A percentile compares a stretch with the other conserved stretches of the same genome.
Conservation (phyloP, 345 rosid species). For the Salix arbutifolia region DNA sequence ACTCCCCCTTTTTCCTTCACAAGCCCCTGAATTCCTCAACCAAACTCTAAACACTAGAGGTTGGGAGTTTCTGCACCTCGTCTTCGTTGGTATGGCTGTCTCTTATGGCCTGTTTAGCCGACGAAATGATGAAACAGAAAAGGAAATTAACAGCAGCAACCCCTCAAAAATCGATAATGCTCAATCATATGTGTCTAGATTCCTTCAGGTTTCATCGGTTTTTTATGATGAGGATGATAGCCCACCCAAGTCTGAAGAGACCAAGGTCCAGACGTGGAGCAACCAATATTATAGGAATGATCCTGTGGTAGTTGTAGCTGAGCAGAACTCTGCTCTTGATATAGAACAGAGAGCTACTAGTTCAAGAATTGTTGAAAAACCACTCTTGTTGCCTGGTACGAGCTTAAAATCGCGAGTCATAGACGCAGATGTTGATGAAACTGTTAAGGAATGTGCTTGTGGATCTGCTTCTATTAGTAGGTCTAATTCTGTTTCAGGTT, state of each 20-base stretch:
- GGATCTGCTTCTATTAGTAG: conserved; percentile 25
- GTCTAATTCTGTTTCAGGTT: conserved; percentile 28
- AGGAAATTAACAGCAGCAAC: conserved; percentile 25
- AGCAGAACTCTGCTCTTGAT: conserved; percentile 32
- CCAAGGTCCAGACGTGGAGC: conserved; percentile 71
- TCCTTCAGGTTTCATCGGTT: conserved; percentile 85
- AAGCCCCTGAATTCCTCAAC: conserved; percentile 79
- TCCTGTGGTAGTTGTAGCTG: conserved; percentile 48
- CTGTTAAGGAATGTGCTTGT: conserved; percentile 13
- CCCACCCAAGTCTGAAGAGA: conserved; percentile 30
- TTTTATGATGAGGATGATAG: conserved; percentile 62
- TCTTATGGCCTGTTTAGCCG: conserved; percentile 94
- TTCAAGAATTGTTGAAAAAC: conserved; percentile 48
- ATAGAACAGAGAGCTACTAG: conserved; percentile 32
- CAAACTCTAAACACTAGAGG: conserved; percentile 53
- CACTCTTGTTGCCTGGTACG: conserved; percentile 80
- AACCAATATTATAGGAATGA: conserved; percentile 57
- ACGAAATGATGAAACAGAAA: conserved; percentile 47
- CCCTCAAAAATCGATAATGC: conserved; percentile 46
- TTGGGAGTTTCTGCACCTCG: conserved; percentile 91
- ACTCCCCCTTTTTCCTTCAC: conserved; percentile 64
- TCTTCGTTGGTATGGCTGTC: conserved; percentile 91
- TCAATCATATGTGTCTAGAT: conserved; percentile 58
- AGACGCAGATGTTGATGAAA: conserved; percentile 29
- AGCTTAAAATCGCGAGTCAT: conserved; percentile 59